Conservation (phyloP, 2,329 filamentous ascomycete genomes). For the Cucurbitaria berberidis region DNA sequence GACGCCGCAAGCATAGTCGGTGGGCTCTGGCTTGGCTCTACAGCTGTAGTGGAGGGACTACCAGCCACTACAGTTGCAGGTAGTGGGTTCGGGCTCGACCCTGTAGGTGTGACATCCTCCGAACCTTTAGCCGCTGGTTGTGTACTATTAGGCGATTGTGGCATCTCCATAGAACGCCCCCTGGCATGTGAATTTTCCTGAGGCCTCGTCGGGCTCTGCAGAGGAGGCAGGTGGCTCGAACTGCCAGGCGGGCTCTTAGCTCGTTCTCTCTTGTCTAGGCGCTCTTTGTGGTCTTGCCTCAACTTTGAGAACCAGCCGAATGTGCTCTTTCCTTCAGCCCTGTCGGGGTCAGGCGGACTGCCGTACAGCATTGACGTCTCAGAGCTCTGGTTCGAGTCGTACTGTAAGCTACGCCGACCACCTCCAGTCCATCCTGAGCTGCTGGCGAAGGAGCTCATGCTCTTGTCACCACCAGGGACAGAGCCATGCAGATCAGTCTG, state of each 20-base stretch:
- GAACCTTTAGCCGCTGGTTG: slow-evolving; percentile 18
- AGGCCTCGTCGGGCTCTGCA: slow-evolving; percentile 28
- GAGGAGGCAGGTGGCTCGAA: slow-evolving; percentile 25
- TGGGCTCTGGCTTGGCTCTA: not conserved
- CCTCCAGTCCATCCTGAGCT: slow-evolving; percentile 36
- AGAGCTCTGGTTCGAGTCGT: slow-evolving; percentile 36
- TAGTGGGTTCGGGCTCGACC: slow-evolving; percentile 2
- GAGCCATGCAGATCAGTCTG: slow-evolving; percentile 46
- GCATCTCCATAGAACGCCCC: slow-evolving; percentile 38
- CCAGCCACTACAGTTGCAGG: not conserved
- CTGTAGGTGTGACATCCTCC: slow-evolving; percentile 30
- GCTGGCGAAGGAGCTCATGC: slow-evolving; percentile 49
- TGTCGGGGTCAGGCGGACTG: slow-evolving; percentile 41
- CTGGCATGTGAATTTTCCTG: slow-evolving; percentile 21
- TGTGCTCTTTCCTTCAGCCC: slow-evolving; percentile 62
- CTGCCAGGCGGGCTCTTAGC: slow-evolving; percentile 58
- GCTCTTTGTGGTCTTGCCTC: slow-evolving; percentile 64
- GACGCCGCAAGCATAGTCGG: slow-evolving; percentile 1
- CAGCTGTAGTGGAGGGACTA: not conserved
- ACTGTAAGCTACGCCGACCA: slow-evolving; percentile 42
- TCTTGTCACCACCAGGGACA: slow-evolving; percentile 46
- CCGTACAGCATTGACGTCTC: slow-evolving; percentile 43
- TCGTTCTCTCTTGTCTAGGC: slow-evolving; percentile 59
- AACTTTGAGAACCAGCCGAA: slow-evolving; percentile 71
- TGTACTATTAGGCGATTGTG: slow-evolving; percentile 17